phyloP scores from a whole-genome alignment of 1,284 basidiomycete species.

The Ganoderma leucocontextum region DNA sequence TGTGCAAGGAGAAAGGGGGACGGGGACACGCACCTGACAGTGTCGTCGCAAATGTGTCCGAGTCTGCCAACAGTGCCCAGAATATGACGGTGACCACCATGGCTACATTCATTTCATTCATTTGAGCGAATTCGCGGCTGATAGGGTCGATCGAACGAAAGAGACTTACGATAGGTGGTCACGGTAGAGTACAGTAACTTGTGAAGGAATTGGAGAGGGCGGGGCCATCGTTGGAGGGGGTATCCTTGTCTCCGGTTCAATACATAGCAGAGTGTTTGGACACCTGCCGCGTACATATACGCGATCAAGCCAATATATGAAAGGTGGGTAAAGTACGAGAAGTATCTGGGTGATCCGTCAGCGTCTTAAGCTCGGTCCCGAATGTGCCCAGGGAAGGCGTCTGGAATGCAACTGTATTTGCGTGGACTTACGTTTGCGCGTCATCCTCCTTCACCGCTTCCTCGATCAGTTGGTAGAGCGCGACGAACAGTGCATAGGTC shows the following conservation, averaged over 20 bases:
- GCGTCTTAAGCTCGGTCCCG: slow-evolving; percentile 7
- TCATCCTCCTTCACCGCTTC: slow-evolving; percentile 42
- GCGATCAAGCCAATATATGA: slow-evolving; percentile 68
- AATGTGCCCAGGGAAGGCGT: not conserved
- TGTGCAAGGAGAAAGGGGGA: not conserved
- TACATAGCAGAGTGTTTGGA: slow-evolving; percentile 61
- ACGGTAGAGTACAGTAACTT: slow-evolving; percentile 61
- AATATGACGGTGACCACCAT: slow-evolving; percentile 73
- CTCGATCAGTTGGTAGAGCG: slow-evolving; percentile 55
- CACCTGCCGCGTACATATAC: slow-evolving; percentile 67
- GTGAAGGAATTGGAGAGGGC: slow-evolving; percentile 64
- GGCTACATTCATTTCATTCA: slow-evolving; percentile 51
- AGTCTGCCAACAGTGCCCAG: slow-evolving; percentile 64
- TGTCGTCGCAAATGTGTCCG: slow-evolving; percentile 50
- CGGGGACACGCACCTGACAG: slow-evolving; percentile 46
- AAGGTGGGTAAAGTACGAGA: slow-evolving; percentile 71
- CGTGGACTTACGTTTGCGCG: slow-evolving; percentile 35
- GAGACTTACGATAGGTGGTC: slow-evolving; percentile 64
- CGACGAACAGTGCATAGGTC: slow-evolving; percentile 58
- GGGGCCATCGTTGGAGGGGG: slow-evolving; percentile 67
- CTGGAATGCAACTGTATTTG: not conserved
- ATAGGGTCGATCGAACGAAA: not conserved
- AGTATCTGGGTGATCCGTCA: slow-evolving; percentile 52
- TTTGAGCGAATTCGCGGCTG: not conserved
- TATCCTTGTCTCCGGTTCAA: slow-evolving; percentile 47